These are phyloP conservation scores for Zymoseptoria brevis DNA, from an alignment of 2,329 filamentous ascomycete species.

Conservation along the genomic window DNA sequence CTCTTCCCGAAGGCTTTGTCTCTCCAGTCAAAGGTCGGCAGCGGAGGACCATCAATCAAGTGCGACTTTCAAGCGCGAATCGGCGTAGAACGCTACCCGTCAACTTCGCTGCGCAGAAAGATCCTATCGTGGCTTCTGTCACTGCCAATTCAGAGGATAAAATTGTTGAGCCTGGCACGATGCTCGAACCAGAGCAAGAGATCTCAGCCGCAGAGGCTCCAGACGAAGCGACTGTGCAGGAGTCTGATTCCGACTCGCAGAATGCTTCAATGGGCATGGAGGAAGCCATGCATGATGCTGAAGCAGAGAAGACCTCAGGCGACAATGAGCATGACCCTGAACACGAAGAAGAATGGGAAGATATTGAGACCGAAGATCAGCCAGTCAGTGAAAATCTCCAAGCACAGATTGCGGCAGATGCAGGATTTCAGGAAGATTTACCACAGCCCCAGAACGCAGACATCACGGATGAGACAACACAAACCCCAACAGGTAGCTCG, in stretches of 20 bases:
- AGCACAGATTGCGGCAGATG: neutral
- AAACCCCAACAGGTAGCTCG: neutral
- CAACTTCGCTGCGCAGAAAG: constrained; percentile 17
- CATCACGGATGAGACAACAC: neutral
- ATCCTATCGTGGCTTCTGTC: neutral
- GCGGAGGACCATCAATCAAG: constrained; percentile 15
- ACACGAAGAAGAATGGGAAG: constrained; percentile 19
- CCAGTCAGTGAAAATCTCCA: neutral
- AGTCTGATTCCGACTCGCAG: neutral
- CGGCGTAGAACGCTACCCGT: constrained; percentile 24
- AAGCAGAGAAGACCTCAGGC: neutral
- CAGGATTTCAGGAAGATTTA: neutral
- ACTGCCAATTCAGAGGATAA: neutral
- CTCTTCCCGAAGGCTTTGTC: constrained; percentile 27
- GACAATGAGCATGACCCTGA: constrained; percentile 2
- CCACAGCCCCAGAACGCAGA: neutral
- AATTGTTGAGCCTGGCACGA: neutral
- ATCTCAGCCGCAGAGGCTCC: neutral
- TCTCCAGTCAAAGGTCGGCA: constrained; percentile 20
- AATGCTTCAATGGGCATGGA: neutral
- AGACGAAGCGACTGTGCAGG: neutral
- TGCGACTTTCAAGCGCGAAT: constrained; percentile 10
- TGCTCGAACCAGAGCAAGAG: neutral
- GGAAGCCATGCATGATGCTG: neutral
- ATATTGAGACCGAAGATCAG: constrained; percentile 13